Evolutionary conservation across 257 asterid genomes (phyloP).

Genomic region (Eucommia ulmoides): DNA sequence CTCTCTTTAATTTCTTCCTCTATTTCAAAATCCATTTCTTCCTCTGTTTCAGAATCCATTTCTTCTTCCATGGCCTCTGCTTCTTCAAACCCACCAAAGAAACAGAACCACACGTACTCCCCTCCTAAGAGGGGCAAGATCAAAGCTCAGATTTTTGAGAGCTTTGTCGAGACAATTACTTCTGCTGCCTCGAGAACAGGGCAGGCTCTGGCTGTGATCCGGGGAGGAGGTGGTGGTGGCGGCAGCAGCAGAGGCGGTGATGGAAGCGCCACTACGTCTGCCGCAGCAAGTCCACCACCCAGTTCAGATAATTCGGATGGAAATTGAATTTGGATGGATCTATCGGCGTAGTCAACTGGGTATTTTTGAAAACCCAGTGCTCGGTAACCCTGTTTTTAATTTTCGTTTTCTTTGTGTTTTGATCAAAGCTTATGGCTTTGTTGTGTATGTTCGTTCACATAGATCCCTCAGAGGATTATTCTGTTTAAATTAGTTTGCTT

Average conservation of each 20-base stretch:
- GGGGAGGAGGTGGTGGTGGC: background rate
- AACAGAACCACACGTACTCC: background rate
- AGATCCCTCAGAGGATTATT: no score
- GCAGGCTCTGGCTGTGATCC: background rate
- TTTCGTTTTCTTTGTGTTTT: no score
- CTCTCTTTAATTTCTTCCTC: background rate
- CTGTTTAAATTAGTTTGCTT: no score
- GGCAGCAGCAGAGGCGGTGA: no score
- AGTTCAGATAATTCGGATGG: background rate
- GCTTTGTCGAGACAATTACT: background rate
- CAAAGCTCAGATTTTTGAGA: background rate
- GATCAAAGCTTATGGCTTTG: no score
- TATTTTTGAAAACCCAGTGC: no score
- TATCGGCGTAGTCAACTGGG: no score
- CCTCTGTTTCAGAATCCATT: background rate
- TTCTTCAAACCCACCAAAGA: background rate
- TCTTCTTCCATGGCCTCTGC: background rate
- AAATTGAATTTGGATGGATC: no score
- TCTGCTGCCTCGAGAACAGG: background rate
- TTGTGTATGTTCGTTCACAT: no score
- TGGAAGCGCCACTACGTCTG: no score
- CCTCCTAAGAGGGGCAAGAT: background rate
- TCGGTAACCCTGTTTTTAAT: no score
- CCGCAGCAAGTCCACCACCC: background rate
- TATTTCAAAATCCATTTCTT: background rate